phyloP scores from a whole-genome alignment of 495 filamentous ascomycete species.

The Barbatosphaeria neglecta region DNA sequence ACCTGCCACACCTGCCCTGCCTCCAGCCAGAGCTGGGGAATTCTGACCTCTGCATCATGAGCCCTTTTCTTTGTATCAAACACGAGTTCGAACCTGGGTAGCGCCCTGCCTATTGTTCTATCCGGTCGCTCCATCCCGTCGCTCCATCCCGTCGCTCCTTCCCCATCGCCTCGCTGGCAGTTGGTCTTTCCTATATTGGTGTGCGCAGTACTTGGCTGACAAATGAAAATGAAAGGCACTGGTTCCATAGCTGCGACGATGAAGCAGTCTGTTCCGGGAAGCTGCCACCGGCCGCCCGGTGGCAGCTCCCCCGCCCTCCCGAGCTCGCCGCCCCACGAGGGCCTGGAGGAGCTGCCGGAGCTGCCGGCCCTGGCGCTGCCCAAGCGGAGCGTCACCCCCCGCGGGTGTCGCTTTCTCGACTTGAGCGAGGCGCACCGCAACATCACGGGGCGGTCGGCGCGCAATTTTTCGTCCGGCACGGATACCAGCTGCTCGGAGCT shows the following conservation, averaged over 20 bases:
- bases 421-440: constrained; percentile 9
- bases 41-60: too few species aligned
- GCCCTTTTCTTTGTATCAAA: too few species aligned
- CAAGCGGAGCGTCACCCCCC: not conserved
- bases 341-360: not conserved
- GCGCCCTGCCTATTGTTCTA: too few species aligned
- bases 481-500: not conserved
- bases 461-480: not conserved
- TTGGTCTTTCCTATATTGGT: not conserved
- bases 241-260: too few species aligned
- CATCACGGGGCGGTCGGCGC: constrained; percentile 2
- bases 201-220: not conserved
- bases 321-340: not conserved
- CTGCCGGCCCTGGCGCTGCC: not conserved
- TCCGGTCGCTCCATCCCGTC: too few species aligned
- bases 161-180: too few species aligned
- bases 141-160: too few species aligned
- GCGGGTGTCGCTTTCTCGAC: constrained; percentile 6
- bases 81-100: too few species aligned
- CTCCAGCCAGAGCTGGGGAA: too few species aligned
- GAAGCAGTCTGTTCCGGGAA: not conserved
- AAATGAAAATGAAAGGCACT: too few species aligned
- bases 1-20: too few species aligned
- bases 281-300: not conserved
- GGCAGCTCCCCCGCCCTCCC: not conserved